Conservation (phyloP, 306 rosid genomes). For the Dalbergia oliveri region DNA sequence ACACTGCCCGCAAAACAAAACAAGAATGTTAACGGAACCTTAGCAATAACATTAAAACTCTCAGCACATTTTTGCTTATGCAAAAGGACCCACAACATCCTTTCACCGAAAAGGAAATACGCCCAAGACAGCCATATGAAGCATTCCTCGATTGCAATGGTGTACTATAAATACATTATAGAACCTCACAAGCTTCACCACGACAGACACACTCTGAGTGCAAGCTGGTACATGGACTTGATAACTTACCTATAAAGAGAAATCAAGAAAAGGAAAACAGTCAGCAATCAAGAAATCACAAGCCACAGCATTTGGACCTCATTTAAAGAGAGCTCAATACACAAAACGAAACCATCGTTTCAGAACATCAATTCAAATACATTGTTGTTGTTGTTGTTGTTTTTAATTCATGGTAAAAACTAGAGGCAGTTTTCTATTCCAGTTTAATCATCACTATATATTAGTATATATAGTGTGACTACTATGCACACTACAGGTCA, state of each 20-base stretch:
- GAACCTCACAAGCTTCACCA: constrained; percentile 18
- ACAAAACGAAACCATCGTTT: background rate
- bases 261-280: constrained; percentile 27
- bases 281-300: constrained; percentile 20
- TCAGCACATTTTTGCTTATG: background rate
- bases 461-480: background rate
- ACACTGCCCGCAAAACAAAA: background rate
- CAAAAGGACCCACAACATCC: background rate
- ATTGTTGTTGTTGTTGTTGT: background rate
- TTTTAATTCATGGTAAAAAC: background rate
- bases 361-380: background rate
- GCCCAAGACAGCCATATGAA: background rate
- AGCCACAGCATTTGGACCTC: background rate
- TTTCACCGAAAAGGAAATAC: background rate
- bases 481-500: background rate
- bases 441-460: background rate
- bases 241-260: constrained; percentile 46
- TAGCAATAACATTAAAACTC: constrained; percentile 14
- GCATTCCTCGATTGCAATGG: background rate
- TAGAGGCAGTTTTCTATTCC: background rate
- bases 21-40: background rate
- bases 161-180: background rate
- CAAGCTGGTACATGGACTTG: background rate
- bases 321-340: background rate
- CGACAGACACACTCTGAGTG: background rate